These are phyloP conservation scores for Spencermartinsiella ligniputridi DNA, from an alignment of 1,139 yeast genomes.

Conservation along the genomic window DNA sequence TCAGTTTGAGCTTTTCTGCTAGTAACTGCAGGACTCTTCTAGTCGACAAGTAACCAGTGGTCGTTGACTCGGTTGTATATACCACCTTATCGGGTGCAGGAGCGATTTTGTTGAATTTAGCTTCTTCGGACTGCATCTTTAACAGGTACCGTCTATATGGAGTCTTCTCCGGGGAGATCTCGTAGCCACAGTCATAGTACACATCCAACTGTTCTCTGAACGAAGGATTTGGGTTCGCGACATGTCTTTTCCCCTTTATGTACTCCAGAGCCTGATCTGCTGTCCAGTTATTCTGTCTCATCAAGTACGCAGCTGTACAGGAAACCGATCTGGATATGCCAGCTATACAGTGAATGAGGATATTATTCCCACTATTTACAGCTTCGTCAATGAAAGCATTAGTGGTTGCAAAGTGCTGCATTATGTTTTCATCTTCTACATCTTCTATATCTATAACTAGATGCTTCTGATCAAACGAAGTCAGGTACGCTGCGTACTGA, in stretches of 20 bases:
- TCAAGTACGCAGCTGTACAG: constrained; percentile 68
- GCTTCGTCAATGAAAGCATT: constrained; percentile 67
- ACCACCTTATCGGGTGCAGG: constrained; percentile 19
- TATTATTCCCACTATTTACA: constrained; percentile 33
- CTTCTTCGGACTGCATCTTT: constrained; percentile 34
- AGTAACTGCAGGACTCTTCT: not conserved
- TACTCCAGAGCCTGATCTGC: constrained; percentile 66
- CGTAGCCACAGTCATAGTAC: constrained; percentile 49
- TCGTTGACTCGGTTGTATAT: constrained; percentile 7
- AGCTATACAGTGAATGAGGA: constrained; percentile 55
- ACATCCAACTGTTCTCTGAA: constrained; percentile 67
- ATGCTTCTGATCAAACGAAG: constrained; percentile 42
- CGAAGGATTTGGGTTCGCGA: constrained; percentile 71
- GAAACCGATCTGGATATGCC: constrained; percentile 83
- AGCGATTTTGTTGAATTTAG: constrained; percentile 28
- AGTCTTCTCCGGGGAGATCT: constrained; percentile 36
- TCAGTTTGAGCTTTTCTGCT: not conserved
- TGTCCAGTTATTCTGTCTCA: constrained; percentile 62
- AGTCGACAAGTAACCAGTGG: not conserved
- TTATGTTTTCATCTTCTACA: constrained; percentile 52
- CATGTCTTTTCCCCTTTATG: constrained; percentile 54
- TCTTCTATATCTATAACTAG: constrained; percentile 71
- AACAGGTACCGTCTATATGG: constrained; percentile 52
- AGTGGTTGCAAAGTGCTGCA: constrained; percentile 55
- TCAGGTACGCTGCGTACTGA: not conserved